phyloP scores from a whole-genome alignment of 345 rosid genomes.

The Pistacia integerrima region DNA sequence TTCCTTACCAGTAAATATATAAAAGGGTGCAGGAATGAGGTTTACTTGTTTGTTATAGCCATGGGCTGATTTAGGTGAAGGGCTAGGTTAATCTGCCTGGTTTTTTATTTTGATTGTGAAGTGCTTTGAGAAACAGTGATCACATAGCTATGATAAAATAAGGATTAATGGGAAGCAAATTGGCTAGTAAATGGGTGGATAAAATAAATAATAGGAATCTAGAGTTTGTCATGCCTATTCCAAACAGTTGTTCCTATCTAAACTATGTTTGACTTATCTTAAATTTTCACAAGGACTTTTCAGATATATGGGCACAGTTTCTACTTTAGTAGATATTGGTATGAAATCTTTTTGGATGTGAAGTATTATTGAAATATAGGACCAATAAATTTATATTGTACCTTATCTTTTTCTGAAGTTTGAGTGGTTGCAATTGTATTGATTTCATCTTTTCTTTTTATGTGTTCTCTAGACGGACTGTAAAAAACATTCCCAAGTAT shows the following conservation, averaged over 20 bases:
- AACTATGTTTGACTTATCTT: neutral
- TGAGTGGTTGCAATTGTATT: constrained; percentile 16
- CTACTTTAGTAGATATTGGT: neutral
- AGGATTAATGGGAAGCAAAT: neutral
- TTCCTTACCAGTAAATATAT: neutral
- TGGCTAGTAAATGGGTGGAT: neutral
- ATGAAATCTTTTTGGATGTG: neutral
- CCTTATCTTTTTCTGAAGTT: neutral
- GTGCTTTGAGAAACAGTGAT: neutral
- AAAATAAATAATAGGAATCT: neutral
- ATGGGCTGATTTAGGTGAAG: constrained; percentile 4
- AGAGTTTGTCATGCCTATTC: neutral
- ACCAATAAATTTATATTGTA: neutral
- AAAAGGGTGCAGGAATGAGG: neutral
- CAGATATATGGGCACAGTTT: neutral
- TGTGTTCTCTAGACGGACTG: constrained; percentile 76
- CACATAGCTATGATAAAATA: neutral
- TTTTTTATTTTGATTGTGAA: neutral
- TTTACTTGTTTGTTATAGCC: neutral
- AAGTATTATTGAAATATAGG: constrained; percentile 3
- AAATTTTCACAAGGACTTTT: neutral
- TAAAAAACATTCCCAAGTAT: constrained; percentile 98
- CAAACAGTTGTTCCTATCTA: neutral
- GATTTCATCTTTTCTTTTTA: constrained; percentile 9
- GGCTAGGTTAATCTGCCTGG: neutral